These are phyloP conservation scores for Rhodotorula sphaerocarpa DNA, from an alignment of 768 basidiomycete species.

Conservation along the genomic window DNA sequence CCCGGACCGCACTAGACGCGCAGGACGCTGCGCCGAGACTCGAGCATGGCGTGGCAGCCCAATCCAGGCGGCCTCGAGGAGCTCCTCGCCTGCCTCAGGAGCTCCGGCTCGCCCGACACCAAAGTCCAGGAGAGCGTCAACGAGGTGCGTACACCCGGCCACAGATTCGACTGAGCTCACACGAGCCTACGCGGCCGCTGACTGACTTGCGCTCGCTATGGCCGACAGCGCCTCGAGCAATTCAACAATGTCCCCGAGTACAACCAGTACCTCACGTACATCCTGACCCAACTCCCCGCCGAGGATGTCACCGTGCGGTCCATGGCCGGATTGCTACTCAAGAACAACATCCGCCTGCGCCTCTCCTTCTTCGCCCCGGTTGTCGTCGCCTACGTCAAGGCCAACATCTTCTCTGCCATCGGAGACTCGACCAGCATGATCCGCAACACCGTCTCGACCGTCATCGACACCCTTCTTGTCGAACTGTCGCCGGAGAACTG, in stretches of 20 bases:
- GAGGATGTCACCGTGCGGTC: conserved; percentile 90
- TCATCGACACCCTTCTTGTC: conserved; percentile 79
- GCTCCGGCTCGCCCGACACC: conserved; percentile 20
- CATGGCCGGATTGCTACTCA: conserved; percentile 91
- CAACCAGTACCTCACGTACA: conserved; percentile 72
- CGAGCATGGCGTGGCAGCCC: conserved; percentile 21
- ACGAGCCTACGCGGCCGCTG: not conserved
- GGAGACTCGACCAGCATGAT: conserved; percentile 73
- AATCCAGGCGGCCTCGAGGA: conserved; percentile 21
- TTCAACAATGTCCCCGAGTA: conserved; percentile 40
- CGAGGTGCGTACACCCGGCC: conserved; percentile 17
- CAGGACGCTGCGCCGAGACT: too few relatives aligned
- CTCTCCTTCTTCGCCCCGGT: conserved; percentile 55
- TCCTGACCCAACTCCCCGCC: conserved; percentile 66
- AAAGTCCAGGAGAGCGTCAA: conserved; percentile 32
- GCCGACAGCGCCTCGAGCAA: conserved; percentile 43
- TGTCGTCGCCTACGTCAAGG: conserved; percentile 61
- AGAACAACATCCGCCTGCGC: conserved; percentile 83
- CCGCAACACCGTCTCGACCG: conserved; percentile 86
- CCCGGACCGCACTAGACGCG: too few relatives aligned
- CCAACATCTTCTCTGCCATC: conserved; percentile 65
- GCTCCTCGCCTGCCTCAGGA: conserved; percentile 23
- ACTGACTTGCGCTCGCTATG: not conserved
- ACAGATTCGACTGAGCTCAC: not conserved
- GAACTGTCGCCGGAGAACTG: conserved; percentile 83